Conservation (phyloP, 2,329 filamentous ascomycete species). For the Lasiodiplodia gonubiensis region DNA sequence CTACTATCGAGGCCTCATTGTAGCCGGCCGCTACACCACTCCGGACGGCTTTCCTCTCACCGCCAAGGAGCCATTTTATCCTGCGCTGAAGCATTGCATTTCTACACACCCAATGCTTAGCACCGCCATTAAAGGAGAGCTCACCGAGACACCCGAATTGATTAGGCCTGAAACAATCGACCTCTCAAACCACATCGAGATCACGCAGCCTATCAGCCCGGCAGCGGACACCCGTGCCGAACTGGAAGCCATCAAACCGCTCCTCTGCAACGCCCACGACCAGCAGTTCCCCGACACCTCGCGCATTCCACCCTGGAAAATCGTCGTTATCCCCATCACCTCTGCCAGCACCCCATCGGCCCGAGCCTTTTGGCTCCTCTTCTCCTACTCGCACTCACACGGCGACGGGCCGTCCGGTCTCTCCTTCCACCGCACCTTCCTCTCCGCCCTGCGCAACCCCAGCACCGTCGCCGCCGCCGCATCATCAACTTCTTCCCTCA, state of each 20-base stretch:
- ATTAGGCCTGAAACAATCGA: constrained; percentile 41
- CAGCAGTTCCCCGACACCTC: constrained; percentile 37
- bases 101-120: constrained; percentile 46
- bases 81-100: constrained; percentile 47
- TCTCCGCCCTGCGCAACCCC: constrained; percentile 36
- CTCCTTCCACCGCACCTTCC: constrained; percentile 52
- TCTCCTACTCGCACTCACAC: constrained; percentile 52
- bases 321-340: constrained; percentile 45
- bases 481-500: background rate
- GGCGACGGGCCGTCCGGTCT: constrained; percentile 53
- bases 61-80: constrained; percentile 25
- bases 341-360: background rate
- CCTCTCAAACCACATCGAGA: constrained; percentile 48
- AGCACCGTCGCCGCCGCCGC: background rate
- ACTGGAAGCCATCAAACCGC: constrained; percentile 32
- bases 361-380: constrained; percentile 45
- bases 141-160: constrained; percentile 48
- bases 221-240: constrained; percentile 29
- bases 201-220: constrained; percentile 33
- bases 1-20: constrained; percentile 31
- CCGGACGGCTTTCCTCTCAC: background rate
- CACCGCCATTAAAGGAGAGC: constrained; percentile 43
- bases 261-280: constrained; percentile 43
- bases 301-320: constrained; percentile 50
- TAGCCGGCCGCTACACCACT: constrained; percentile 29